Base-by-base conservation (phyloP, 805 yeast genomes). In the Sugiyamaella qingdaonensis region DNA sequence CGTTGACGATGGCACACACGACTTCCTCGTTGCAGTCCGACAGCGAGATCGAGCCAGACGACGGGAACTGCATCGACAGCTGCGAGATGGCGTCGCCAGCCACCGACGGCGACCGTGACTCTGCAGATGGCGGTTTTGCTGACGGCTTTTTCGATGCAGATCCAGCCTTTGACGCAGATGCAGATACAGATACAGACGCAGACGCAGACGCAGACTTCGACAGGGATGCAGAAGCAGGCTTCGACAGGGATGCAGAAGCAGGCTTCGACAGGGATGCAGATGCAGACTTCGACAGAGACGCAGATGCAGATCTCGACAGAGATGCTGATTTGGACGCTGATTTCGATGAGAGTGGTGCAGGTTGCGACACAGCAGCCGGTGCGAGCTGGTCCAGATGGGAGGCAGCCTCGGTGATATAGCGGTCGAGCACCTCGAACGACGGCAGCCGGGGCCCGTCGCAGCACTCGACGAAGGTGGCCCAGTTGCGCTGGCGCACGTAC, bases 1-100 rank as follows among this genome's bases (percentile, higher is more conserved):
- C 72, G 58, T 84, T 84, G 49, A 88, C 74, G 33, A 90, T 77
- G 7, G 86, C 76, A 21, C 78, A 71, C 44, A 89, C 73, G 59
- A 82, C 85, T 2, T 81, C 79, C 41, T 79, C 80, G 16, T 79
- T 74, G 59, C 84, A 72, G 62, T 85, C 87, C 1, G 94, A 92
- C 41, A 89, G 67, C 0, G 92, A 85, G 18, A 90, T 72, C 0
- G 94, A 81, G 0, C 97, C 97, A 0, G 95, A 84, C 1, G 95
- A 84, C 0, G 96, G 96, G 67, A 88, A 87, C 48, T 78, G 58
- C n/a, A 56, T 56, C 13, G 61, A 46, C 14, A 57, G 44, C 32
- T 61, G 61, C 2, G 58, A 56, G 10, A 49, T 36, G 31, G 51
- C 8, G n/a, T 46, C 33, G 7, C 7, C 29, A 24, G 29, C 29